These are phyloP conservation scores for Penicillium cataractarum DNA, from an alignment of 495 filamentous ascomycete species.

Conservation along the genomic window DNA sequence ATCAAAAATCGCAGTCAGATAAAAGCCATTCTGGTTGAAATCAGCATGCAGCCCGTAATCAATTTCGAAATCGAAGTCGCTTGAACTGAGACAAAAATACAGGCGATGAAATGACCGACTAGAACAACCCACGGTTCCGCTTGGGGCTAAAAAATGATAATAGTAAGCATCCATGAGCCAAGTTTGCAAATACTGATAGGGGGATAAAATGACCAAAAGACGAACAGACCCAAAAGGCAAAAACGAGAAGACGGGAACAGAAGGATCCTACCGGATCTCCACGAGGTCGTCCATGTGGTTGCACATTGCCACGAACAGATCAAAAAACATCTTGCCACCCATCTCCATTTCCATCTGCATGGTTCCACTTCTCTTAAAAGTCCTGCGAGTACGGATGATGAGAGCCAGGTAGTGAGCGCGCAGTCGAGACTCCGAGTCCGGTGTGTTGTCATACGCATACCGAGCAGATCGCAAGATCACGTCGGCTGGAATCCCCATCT, in stretches of 20 bases:
- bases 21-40: slow-evolving; percentile 44
- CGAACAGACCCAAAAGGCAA: background rate
- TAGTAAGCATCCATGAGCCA: slow-evolving; percentile 21
- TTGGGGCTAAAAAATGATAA: slow-evolving; percentile 33
- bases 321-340: slow-evolving; percentile 90
- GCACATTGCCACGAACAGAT: slow-evolving; percentile 96
- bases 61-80: slow-evolving; percentile 33
- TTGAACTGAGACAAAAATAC: slow-evolving; percentile 30
- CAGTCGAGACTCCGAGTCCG: slow-evolving; percentile 83
- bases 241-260: background rate
- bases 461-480: slow-evolving; percentile 88
- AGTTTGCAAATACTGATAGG: background rate
- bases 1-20: slow-evolving; percentile 20
- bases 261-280: slow-evolving; percentile 51
- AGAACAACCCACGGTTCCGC: slow-evolving; percentile 47
- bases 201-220: slow-evolving; percentile 13
- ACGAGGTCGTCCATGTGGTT: slow-evolving; percentile 92
- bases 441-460: slow-evolving; percentile 92
- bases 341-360: slow-evolving; percentile 98
- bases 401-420: slow-evolving; percentile 93
- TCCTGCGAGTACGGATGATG: slow-evolving; percentile 90
- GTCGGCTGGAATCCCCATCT: slow-evolving; percentile 79
- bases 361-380: slow-evolving; percentile 93
- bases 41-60: slow-evolving; percentile 18
- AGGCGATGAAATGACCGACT: slow-evolving; percentile 26